Percentiles rank a stretch among this genome's conserved stretches.
These are phyloP conservation scores for Funneliformis mosseae DNA, from an alignment of 192 early-diverging fungal genomes.

Conservation along the genomic window DNA sequence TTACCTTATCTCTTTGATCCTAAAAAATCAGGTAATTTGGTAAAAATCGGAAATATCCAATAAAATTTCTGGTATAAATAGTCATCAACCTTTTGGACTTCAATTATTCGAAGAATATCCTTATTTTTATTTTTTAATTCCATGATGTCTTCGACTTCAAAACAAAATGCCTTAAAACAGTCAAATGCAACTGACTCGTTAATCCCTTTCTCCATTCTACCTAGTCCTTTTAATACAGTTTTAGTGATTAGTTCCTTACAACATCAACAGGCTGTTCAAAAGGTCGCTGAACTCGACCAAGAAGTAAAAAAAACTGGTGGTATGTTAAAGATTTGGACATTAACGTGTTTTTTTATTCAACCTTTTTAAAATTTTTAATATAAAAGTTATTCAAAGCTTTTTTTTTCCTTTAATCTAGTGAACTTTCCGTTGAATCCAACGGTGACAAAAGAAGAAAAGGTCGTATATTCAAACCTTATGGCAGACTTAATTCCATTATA, in stretches of 20 bases:
- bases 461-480: constrained; percentile 16
- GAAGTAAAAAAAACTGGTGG: constrained; percentile 22
- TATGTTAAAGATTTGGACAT: background rate
- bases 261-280: constrained; percentile 23
- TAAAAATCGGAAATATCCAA: no score
- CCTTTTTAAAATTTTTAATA: background rate
- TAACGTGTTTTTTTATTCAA: background rate
- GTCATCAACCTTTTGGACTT: background rate
- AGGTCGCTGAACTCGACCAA: constrained; percentile 16
- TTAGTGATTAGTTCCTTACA: constrained; percentile 16
- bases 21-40: no score
- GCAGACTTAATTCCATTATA: constrained; percentile 27
- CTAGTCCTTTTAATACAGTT: constrained; percentile 26
- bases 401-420: background rate
- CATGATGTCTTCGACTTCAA: background rate
- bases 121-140: background rate
- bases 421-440: constrained; percentile 6
- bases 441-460: constrained; percentile 15
- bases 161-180: background rate
- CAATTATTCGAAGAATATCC: background rate
- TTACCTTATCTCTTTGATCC: no score
- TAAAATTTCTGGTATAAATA: no score
- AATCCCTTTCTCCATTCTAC: constrained; percentile 21
- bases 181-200: background rate
- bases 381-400: background rate